Evolutionary conservation across 305 asterid species (phyloP).

Genomic region (Ajuga reptans): DNA sequence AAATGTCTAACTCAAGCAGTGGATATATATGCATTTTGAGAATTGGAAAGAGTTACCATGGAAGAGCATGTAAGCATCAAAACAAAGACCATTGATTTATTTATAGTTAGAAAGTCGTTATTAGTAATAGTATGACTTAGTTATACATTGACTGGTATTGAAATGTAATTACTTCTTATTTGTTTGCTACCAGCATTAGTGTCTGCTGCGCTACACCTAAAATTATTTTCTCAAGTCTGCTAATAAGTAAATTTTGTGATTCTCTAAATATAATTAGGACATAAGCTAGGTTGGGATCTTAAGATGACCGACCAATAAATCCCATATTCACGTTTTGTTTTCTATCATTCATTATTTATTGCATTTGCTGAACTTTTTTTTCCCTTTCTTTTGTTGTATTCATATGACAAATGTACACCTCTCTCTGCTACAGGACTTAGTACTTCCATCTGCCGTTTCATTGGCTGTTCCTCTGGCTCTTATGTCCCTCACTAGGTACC

Average conservation of each 20-base stretch:
- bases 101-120: neutral
- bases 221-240: too few species aligned
- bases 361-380: neutral
- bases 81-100: neutral
- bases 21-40: neutral
- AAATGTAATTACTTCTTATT: neutral
- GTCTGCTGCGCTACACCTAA: neutral
- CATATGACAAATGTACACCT: neutral
- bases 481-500: conserved; percentile 87
- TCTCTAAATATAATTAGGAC: neutral
- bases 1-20: neutral
- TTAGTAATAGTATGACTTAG: neutral
- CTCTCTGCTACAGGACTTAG: conserved; percentile 49
- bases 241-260: neutral
- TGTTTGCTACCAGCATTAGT: neutral
- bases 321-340: neutral
- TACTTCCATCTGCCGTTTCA: conserved; percentile 64
- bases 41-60: neutral
- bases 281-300: neutral
- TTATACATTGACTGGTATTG: neutral
- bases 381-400: neutral
- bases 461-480: conserved; percentile 90
- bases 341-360: neutral
- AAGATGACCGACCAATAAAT: neutral
- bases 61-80: neutral